These are phyloP conservation scores for Penicillium sp. DNA, from an alignment of 2,329 filamentous ascomycete species.

Conservation along the genomic window DNA sequence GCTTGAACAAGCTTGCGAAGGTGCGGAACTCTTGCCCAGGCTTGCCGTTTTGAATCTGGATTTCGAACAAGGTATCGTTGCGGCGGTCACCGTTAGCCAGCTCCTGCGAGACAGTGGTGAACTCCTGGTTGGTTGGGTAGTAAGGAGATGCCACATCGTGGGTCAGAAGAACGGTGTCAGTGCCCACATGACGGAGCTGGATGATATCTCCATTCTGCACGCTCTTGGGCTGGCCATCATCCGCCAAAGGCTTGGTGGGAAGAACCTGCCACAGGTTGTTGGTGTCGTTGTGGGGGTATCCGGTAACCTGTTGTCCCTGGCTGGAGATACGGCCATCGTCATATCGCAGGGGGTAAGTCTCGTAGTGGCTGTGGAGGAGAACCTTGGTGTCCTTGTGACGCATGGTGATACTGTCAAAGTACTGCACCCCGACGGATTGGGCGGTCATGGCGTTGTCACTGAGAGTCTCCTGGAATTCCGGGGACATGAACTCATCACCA, in stretches of 20 bases:
- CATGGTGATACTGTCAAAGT: slow-evolving; percentile 85
- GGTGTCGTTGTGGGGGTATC: slow-evolving; percentile 96
- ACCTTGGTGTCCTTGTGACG: slow-evolving; percentile 97
- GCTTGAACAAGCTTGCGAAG: slow-evolving; percentile 90
- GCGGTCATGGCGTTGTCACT: slow-evolving; percentile 92
- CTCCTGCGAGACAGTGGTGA: slow-evolving; percentile 77
- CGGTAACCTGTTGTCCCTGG: slow-evolving; percentile 96
- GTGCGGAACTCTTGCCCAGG: slow-evolving; percentile 82
- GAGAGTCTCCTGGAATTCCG: slow-evolving; percentile 95
- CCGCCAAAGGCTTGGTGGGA: slow-evolving; percentile 60
- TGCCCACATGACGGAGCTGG: slow-evolving; percentile 83
- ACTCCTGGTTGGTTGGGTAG: slow-evolving; percentile 97
- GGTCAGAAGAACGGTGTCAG: slow-evolving; percentile 82
- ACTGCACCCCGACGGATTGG: slow-evolving; percentile 83
- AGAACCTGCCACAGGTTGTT: slow-evolving; percentile 98
- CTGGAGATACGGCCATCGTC: slow-evolving; percentile 97
- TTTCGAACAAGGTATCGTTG: slow-evolving; percentile 91
- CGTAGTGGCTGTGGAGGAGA: slow-evolving; percentile 90
- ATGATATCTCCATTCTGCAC: slow-evolving; percentile 86
- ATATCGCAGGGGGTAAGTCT: slow-evolving; percentile 89
- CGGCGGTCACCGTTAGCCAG: slow-evolving; percentile 73
- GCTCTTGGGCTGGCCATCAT: slow-evolving; percentile 62
- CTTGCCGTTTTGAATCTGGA: slow-evolving; percentile 88
- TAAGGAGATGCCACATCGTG: slow-evolving; percentile 97
- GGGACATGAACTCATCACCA: slow-evolving; percentile 98